Percentiles rank a stretch among this genome's conserved stretches.
phyloP scores from a whole-genome alignment of 768 basidiomycete genomes.

The Suillus plorans region DNA sequence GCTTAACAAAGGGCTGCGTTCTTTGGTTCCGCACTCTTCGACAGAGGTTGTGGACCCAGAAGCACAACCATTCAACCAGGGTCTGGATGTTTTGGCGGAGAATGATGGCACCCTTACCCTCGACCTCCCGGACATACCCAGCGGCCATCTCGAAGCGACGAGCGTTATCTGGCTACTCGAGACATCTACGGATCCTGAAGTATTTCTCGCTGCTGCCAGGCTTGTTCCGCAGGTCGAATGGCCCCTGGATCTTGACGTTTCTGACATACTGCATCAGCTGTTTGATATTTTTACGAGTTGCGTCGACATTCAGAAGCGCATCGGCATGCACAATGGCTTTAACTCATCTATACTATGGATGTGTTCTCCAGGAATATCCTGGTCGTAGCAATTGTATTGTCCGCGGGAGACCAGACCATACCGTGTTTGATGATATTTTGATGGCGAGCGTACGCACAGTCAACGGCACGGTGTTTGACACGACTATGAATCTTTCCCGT shows the following conservation, averaged over 20 bases:
- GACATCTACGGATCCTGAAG: neutral
- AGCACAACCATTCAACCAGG: neutral
- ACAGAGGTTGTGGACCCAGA: neutral
- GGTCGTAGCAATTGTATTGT: neutral
- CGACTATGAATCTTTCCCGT: no score
- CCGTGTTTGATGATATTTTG: no score
- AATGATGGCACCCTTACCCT: neutral
- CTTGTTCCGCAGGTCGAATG: neutral
- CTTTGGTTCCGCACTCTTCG: neutral
- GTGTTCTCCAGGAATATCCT: neutral
- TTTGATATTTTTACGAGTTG: neutral
- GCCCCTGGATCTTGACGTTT: neutral
- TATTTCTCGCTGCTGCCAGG: neutral
- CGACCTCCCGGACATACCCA: neutral
- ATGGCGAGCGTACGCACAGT: no score
- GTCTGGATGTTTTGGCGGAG: neutral
- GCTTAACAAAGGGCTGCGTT: neutral
- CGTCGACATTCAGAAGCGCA: neutral
- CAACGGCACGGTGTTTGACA: no score
- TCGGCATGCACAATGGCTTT: neutral
- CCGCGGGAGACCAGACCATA: no score
- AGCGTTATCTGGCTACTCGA: constrained; percentile 7
- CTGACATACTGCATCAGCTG: neutral
- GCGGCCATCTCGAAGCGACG: neutral
- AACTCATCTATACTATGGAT: neutral